Conservation (phyloP, 495 filamentous ascomycete genomes). For the Schizothecium vesticola region DNA sequence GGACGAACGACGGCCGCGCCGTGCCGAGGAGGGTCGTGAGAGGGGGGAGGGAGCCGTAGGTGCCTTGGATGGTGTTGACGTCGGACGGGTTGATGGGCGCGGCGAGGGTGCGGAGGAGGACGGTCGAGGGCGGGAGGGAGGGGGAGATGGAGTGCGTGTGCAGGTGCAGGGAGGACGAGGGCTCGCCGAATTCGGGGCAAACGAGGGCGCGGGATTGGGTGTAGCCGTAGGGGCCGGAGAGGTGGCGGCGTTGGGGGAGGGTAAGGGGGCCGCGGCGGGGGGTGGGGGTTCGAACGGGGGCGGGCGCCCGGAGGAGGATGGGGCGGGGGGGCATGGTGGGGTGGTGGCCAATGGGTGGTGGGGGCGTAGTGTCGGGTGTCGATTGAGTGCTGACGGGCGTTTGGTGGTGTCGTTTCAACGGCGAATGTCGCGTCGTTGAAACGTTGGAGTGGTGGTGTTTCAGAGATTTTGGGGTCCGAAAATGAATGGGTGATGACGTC, state of each 20-base stretch:
- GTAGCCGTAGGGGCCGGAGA: slow-evolving; percentile 75
- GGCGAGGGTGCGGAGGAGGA: slow-evolving; percentile 62
- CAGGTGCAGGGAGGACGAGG: slow-evolving; percentile 69
- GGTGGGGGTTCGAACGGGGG: neutral
- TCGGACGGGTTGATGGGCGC: slow-evolving; percentile 95
- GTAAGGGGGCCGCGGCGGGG: neutral
- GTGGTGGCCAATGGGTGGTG: neutral
- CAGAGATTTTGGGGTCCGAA: neutral
- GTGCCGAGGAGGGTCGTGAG: slow-evolving; percentile 74
- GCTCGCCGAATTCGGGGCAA: slow-evolving; percentile 80
- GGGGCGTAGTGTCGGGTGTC: too few relatives aligned
- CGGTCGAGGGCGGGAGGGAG: slow-evolving; percentile 66
- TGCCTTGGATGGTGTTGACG: slow-evolving; percentile 88
- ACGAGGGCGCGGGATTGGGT: slow-evolving; percentile 91
- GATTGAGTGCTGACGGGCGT: neutral
- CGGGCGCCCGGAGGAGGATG: neutral
- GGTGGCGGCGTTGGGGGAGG: slow-evolving; percentile 20
- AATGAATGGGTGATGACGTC: neutral
- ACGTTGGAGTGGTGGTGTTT: neutral
- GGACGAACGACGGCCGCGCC: slow-evolving; percentile 50
- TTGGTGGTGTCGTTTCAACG: neutral
- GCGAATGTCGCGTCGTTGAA: neutral
- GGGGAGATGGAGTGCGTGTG: slow-evolving; percentile 81
- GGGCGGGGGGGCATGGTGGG: neutral
- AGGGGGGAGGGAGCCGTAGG: slow-evolving; percentile 80